Percentiles rank a stretch among this genome's conserved stretches.
phyloP scores from a whole-genome alignment of 257 asterid genomes.

The Solanum virginianum region DNA sequence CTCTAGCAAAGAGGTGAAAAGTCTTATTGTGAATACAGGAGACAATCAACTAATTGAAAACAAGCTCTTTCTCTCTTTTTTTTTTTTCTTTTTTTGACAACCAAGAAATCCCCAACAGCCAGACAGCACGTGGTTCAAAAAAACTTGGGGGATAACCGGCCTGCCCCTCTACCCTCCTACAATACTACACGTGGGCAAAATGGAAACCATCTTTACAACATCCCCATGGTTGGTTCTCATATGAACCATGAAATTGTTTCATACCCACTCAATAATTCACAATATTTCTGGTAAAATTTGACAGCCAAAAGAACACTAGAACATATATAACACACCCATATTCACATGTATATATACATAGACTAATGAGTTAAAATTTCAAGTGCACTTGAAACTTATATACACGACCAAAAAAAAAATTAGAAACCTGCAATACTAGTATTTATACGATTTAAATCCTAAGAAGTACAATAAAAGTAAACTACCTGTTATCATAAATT shows the following conservation, averaged over 20 bases:
- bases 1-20: conserved; percentile 27
- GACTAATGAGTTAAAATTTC: background rate
- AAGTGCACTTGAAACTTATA: background rate
- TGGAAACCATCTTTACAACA: background rate
- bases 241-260: background rate
- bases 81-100: background rate
- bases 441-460: background rate
- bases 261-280: background rate
- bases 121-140: background rate
- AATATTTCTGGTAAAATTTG: background rate
- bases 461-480: background rate
- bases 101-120: background rate
- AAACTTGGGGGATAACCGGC: background rate
- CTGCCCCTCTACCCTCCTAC: background rate
- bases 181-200: background rate
- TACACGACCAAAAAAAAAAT: background rate
- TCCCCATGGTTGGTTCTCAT: background rate
- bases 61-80: background rate
- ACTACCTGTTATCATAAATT: conserved; percentile 71
- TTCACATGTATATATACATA: background rate
- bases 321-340: background rate
- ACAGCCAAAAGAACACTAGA: background rate
- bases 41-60: background rate
- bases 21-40: conserved; percentile 5
- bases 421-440: background rate